Evolutionary conservation across 495 filamentous ascomycete genomes (phyloP).

Genomic region (Usnea hakonensis): DNA sequence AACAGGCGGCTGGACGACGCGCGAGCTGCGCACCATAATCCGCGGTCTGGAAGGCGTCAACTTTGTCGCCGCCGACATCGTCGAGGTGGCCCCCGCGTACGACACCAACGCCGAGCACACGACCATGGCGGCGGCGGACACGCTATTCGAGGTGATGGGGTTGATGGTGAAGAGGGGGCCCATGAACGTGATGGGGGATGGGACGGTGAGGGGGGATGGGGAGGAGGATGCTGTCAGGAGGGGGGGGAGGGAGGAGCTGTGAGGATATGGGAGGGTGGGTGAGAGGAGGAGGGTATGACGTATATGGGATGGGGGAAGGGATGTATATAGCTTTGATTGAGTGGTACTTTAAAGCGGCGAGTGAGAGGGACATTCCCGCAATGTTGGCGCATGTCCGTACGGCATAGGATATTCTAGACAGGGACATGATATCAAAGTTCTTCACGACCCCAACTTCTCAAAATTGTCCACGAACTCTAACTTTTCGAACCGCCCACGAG

Average conservation of each 20-base stretch:
- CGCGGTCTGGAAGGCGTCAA: constrained; percentile 68
- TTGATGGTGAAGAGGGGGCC: constrained; percentile 57
- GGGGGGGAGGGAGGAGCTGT: constrained; percentile 1
- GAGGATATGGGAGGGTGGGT: background rate
- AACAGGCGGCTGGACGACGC: constrained; percentile 78
- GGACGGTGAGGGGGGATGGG: constrained; percentile 7
- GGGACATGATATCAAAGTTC: too few relatives aligned
- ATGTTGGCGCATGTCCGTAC: too few relatives aligned
- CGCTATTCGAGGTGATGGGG: constrained; percentile 57
- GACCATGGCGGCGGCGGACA: constrained; percentile 60
- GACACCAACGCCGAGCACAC: constrained; percentile 63
- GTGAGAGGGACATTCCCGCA: too few relatives aligned
- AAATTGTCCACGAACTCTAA: too few relatives aligned
- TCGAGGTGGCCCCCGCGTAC: constrained; percentile 66
- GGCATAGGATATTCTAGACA: too few relatives aligned
- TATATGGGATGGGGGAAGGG: background rate
- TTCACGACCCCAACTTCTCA: too few relatives aligned
- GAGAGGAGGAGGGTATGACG: background rate
- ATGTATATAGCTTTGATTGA: background rate
- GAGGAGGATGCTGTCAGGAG: constrained; percentile 1
- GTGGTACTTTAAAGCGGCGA: background rate
- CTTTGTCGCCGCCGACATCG: constrained; percentile 70
- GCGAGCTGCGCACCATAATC: constrained; percentile 67
- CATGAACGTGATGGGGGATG: constrained; percentile 14
- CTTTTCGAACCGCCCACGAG: too few relatives aligned